Evolutionary conservation across 352 stramenopile species (phyloP), one percentile per base, ranked within the genome.

Genomic region (Globisporangium rhizosaccharum): DNA sequence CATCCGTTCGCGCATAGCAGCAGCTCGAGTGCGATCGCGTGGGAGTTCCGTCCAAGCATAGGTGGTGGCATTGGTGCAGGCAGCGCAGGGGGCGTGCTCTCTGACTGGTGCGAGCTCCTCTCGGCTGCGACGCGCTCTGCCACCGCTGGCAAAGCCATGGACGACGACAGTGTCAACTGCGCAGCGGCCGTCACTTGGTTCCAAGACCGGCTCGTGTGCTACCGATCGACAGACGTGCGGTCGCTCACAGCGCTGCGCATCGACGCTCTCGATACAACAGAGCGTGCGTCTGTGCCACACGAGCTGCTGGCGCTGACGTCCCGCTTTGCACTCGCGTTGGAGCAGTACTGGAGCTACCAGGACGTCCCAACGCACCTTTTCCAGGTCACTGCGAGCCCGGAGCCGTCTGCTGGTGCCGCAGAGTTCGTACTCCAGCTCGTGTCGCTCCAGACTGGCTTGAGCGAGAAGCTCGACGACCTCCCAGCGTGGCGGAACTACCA

Each of bases 321-420:
- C 0, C 49, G 15, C 15, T 52, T 72, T 6, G 69, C 79, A 44
- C 70, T 94, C 10, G 77, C 60, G 8, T 57, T 92, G 1, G 74
- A 83, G 15, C 79, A 94, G 56, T 94, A 90, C 51, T 75, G 79
- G 56, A 73, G 73, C 55, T 90, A 88, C 52, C 71, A 76, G 23
- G 67, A 70, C 47, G 58, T 88, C 14, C 67, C 82, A 15, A 57
- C 67, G 2, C 66, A 68, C 5, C 44, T 89, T 28, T 23, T 86
- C 8, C 76, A 86, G 46, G 52, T 91, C n/a, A 54, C 70, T 0
- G 52, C 53, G 8, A 72, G 66, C 44, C 47, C 53, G 2, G 59
- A 73, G 17, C 53, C 33, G 14, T 59, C 45, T 4, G 46, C 25
- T 9, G 46, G 37, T 6, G 42, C 56, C 11, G 20, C 61, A 3